Evolutionary conservation across 2,329 filamentous ascomycete species (phyloP).

Genomic region (Neocucurbitaria cava): DNA sequence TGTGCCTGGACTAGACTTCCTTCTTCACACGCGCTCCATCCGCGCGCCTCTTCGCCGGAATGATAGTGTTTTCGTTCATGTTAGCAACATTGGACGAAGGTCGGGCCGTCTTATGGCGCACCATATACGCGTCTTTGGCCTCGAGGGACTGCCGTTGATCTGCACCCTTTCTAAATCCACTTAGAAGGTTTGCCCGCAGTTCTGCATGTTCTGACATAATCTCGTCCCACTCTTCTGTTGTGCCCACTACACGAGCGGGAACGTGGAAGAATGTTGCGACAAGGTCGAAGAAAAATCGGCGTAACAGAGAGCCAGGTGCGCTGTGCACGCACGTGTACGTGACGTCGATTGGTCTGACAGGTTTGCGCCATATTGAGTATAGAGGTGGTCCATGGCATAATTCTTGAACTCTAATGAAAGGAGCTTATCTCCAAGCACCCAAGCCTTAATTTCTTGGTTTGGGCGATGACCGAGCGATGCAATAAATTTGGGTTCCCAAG

Average conservation of each 20-base stretch:
- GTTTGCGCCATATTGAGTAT: constrained; percentile 32
- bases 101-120: neutral
- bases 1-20: too few species aligned
- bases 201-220: constrained; percentile 7
- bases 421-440: constrained; percentile 19
- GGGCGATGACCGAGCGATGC: neutral
- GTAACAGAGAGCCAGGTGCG: constrained; percentile 8
- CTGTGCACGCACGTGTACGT: constrained; percentile 11
- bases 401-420: constrained; percentile 16
- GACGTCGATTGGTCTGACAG: constrained; percentile 11
- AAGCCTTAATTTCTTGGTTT: constrained; percentile 11
- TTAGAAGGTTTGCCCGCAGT: constrained; percentile 5
- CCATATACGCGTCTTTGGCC: constrained; percentile 2
- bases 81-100: neutral
- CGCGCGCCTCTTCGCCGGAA: neutral
- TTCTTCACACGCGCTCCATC: neutral
- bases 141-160: constrained; percentile 1
- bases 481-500: neutral
- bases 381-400: constrained; percentile 17
- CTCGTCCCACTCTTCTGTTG: constrained; percentile 14
- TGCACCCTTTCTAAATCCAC: neutral
- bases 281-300: constrained; percentile 11
- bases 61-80: neutral
- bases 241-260: constrained; percentile 3
- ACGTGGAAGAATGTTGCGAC: neutral